Evolutionary conservation across 1,139 yeast species (phyloP), one percentile per base, ranked within the genome.

Genomic region (Saccharomycopsis crataegensis): DNA sequence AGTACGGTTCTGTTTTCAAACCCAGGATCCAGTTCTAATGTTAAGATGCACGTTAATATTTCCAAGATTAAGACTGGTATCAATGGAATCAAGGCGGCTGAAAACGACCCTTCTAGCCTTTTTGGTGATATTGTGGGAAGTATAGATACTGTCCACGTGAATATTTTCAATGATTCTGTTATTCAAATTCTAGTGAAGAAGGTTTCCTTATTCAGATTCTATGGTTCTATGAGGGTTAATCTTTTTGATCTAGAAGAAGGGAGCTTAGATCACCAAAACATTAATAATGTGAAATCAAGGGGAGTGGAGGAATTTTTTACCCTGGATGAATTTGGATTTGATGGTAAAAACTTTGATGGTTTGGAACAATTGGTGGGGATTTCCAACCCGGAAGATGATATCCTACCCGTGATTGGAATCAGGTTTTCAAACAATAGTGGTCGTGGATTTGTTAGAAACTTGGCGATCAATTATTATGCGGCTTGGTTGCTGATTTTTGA

Each of bases 381-480:
- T 6, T 50, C 57, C 14, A 57, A 57, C 31, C 57, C 59, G 1
- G 50, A 49, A 28, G 51, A 50, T 32, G 50, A 43, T 41, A 16
- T 36, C 11, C 11, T 42, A 3, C 57, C 58, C 1, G 28, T 55
- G 28, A 14, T 54, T 8, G 50, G 51, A 4, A 22, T 55, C 14
- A 50, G 43, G 41, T 44, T 48, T 16, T 32, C 32, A 6, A 48
- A 36, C n/a, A 31, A 38, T 33, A 41, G 12, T 33, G 57, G 52
- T 9, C 34, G 50, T 12, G 58, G 57, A 14, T 54, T 57, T 49
- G n/a, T 57, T 6, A 68, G 76, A 48, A 77, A 79, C 53, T 56
- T 77, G 12, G 57, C 70, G 16, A 22, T 82, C 3, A 79, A 79
- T 44, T 82, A 81, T 58, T 76, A 78, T 61, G 78, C 88, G 0